Conservation (phyloP, 108 stramenopile genomes). For the Cyclotella baltica region DNA sequence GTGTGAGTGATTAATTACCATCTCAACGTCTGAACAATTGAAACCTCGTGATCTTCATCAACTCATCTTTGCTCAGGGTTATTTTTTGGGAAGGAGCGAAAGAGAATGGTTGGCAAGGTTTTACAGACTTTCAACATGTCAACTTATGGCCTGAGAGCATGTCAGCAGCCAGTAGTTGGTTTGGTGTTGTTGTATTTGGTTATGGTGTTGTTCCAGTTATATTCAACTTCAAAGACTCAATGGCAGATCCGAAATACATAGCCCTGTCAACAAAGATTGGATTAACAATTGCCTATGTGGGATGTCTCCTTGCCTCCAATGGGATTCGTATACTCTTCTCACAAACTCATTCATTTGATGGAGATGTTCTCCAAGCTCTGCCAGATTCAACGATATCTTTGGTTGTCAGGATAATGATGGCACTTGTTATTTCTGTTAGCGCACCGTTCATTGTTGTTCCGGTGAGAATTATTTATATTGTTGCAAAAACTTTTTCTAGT, state of each 20-base stretch:
- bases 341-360: slow-evolving; percentile 61
- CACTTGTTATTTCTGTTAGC: slow-evolving; percentile 67
- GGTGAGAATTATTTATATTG: not conserved
- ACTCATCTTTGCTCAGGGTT: slow-evolving; percentile 17
- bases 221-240: slow-evolving; percentile 69
- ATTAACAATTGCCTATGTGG: slow-evolving; percentile 56
- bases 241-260: slow-evolving; percentile 64
- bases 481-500: not conserved
- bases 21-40: too few species aligned
- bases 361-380: slow-evolving; percentile 76
- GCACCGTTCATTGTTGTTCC: slow-evolving; percentile 81
- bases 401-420: slow-evolving; percentile 65
- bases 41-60: not conserved
- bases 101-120: slow-evolving; percentile 32
- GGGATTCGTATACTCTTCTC: slow-evolving; percentile 59
- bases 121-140: slow-evolving; percentile 4
- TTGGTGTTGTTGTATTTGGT: slow-evolving; percentile 71
- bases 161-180: slow-evolving; percentile 71
- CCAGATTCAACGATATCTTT: slow-evolving; percentile 59
- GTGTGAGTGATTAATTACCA: not conserved
- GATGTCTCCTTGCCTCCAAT: slow-evolving; percentile 65
- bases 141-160: slow-evolving; percentile 52
- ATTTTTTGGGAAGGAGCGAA: slow-evolving; percentile 29
- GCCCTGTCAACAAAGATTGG: slow-evolving; percentile 53
- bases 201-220: slow-evolving; percentile 67